phyloP scores from a whole-genome alignment of 129 eudicot species.

The Flaveria sonorensis region DNA sequence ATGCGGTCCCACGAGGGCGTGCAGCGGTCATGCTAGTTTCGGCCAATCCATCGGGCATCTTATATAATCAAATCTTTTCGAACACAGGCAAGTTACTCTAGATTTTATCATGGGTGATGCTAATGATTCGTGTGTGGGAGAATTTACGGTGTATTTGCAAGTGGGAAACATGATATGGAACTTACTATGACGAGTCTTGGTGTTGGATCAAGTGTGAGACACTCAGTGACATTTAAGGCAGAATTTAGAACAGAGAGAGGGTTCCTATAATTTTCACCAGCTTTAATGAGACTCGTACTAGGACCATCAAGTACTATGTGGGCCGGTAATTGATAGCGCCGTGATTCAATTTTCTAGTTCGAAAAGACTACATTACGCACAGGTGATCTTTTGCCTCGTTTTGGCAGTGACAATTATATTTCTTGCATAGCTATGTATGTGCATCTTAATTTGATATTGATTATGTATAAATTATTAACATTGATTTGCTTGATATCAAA shows the following conservation, averaged over 20 bases:
- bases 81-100: slow-evolving; percentile 25
- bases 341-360: too few relatives aligned
- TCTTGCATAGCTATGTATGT: too few relatives aligned
- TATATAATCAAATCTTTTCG: neutral
- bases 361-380: too few relatives aligned
- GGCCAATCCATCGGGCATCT: slow-evolving; percentile 36
- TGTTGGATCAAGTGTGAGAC: slow-evolving; percentile 34
- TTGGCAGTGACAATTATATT: too few relatives aligned
- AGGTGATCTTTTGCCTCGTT: too few relatives aligned
- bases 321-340: too few relatives aligned
- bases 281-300: too few relatives aligned
- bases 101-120: slow-evolving; percentile 50
- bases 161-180: slow-evolving; percentile 29
- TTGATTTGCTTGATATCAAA: too few relatives aligned
- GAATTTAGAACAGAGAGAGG: neutral
- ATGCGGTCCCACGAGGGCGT: slow-evolving; percentile 42
- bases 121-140: slow-evolving; percentile 45
- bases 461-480: too few relatives aligned
- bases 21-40: slow-evolving; percentile 44
- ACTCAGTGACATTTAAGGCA: slow-evolving; percentile 28
- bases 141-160: slow-evolving; percentile 31
- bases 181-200: slow-evolving; percentile 35
- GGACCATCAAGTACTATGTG: too few relatives aligned
- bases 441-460: too few relatives aligned
- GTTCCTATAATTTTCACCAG: too few relatives aligned